These are phyloP conservation scores for Gaultheria prostrata DNA, from an alignment of 148 eudicot genomes.

Conservation along the genomic window DNA sequence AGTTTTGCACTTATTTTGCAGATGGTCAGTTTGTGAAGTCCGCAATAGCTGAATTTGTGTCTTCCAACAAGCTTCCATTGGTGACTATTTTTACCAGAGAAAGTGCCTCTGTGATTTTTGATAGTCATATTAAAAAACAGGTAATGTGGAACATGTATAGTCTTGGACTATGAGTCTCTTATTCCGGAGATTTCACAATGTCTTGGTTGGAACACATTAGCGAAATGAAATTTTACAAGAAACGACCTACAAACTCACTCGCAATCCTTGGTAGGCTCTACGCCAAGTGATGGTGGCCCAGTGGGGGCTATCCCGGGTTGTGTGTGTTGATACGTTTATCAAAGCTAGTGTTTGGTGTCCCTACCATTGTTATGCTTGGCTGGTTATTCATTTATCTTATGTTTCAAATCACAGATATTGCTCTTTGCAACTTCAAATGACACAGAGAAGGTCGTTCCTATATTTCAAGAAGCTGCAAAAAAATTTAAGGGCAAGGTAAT, in stretches of 20 bases:
- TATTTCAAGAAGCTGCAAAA: slow-evolving; percentile 81
- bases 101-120: slow-evolving; percentile 69
- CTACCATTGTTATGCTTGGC: neutral
- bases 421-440: slow-evolving; percentile 77
- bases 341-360: neutral
- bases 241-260: neutral
- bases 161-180: neutral
- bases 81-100: slow-evolving; percentile 78
- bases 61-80: slow-evolving; percentile 80
- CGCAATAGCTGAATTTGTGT: slow-evolving; percentile 70
- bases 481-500: slow-evolving; percentile 82
- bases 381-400: slow-evolving; percentile 14
- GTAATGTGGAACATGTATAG: slow-evolving; percentile 24
- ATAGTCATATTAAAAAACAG: slow-evolving; percentile 83
- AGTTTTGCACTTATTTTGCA: slow-evolving; percentile 29
- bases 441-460: slow-evolving; percentile 57
- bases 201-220: neutral
- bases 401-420: slow-evolving; percentile 47
- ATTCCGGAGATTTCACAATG: neutral
- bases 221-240: neutral
- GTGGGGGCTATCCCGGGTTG: neutral
- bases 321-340: neutral
- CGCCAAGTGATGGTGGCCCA: neutral
- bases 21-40: slow-evolving; percentile 70
- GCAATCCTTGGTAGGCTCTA: neutral